Conservation (phyloP, 2,329 filamentous ascomycete genomes). For the Zymoseptoria passerinii region DNA sequence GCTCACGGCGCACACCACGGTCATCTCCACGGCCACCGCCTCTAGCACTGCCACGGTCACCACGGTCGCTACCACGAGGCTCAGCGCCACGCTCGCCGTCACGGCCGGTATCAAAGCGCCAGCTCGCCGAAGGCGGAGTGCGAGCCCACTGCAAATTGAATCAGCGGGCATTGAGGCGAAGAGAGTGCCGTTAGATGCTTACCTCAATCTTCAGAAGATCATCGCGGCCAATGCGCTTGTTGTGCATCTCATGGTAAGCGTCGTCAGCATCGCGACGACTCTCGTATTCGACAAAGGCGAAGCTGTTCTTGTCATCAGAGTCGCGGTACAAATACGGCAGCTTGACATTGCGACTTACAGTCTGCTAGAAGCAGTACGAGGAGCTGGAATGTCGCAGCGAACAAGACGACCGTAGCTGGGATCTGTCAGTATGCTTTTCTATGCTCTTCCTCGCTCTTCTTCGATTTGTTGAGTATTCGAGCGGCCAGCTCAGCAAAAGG, state of each 20-base stretch:
- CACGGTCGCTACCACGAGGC: slow-evolving; percentile 19
- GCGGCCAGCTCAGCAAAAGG: slow-evolving; percentile 1
- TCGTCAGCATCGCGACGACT: slow-evolving; percentile 96
- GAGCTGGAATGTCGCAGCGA: slow-evolving; percentile 95
- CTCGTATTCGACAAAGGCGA: slow-evolving; percentile 98
- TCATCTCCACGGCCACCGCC: slow-evolving; percentile 50
- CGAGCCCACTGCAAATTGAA: slow-evolving; percentile 73
- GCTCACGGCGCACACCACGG: slow-evolving; percentile 47
- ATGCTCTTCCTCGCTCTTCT: neutral
- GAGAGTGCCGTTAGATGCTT: slow-evolving; percentile 25
- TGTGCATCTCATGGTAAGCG: slow-evolving; percentile 99
- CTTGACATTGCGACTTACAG: slow-evolving; percentile 59
- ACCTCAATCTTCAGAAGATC: slow-evolving; percentile 98
- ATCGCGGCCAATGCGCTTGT: slow-evolving; percentile 94
- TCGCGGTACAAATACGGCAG: slow-evolving; percentile 6
- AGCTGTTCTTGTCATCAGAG: slow-evolving; percentile 48
- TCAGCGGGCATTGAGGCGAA: slow-evolving; percentile 13
- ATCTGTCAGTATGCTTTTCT: slow-evolving; percentile 36
- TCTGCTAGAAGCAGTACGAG: slow-evolving; percentile 83
- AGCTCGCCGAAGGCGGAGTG: slow-evolving; percentile 93
- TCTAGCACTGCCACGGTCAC: slow-evolving; percentile 45
- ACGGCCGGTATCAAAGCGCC: slow-evolving; percentile 91
- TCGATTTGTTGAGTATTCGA: too few species aligned
- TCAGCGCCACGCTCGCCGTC: slow-evolving; percentile 55
- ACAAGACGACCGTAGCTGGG: slow-evolving; percentile 90